Evolutionary conservation across 331 rosid genomes (phyloP).

Genomic region (Rhamnella rubrinervis): DNA sequence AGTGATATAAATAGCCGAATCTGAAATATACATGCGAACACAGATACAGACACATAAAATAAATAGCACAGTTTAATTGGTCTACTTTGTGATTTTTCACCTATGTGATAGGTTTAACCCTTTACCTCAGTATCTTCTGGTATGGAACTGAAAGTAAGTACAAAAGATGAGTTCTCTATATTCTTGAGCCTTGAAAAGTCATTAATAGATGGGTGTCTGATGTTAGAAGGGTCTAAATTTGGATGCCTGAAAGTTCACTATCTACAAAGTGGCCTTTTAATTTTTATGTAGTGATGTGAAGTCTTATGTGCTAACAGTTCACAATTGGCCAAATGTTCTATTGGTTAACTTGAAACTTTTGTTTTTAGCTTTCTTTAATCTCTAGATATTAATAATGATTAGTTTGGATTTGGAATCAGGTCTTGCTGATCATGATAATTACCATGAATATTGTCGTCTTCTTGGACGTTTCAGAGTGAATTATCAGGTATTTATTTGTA

Average conservation of each 20-base stretch:
- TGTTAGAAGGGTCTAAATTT: not conserved
- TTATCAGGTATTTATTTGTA: slow-evolving; percentile 63
- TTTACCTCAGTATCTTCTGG: no score
- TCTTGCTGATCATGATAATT: slow-evolving; percentile 95
- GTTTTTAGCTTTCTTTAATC: not conserved
- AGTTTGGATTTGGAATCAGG: slow-evolving; percentile 53
- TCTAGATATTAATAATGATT: slow-evolving; percentile 24
- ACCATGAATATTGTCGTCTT: slow-evolving; percentile 99
- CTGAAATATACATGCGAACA: no score
- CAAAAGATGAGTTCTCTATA: not conserved
- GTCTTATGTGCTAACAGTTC: not conserved
- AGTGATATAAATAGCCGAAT: no score
- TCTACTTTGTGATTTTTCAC: no score
- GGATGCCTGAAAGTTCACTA: not conserved
- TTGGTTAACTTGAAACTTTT: not conserved
- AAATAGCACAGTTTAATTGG: no score
- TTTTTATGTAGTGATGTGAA: not conserved
- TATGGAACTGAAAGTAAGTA: not conserved
- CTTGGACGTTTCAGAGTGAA: slow-evolving; percentile 97
- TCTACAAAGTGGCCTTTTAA: no score
- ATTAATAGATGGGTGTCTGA: not conserved
- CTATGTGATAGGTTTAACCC: no score
- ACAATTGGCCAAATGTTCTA: not conserved
- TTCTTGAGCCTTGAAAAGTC: not conserved
- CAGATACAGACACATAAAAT: no score